Evolutionary conservation across 2,329 filamentous ascomycete genomes (phyloP).

Genomic region (Penicillium sp.): DNA sequence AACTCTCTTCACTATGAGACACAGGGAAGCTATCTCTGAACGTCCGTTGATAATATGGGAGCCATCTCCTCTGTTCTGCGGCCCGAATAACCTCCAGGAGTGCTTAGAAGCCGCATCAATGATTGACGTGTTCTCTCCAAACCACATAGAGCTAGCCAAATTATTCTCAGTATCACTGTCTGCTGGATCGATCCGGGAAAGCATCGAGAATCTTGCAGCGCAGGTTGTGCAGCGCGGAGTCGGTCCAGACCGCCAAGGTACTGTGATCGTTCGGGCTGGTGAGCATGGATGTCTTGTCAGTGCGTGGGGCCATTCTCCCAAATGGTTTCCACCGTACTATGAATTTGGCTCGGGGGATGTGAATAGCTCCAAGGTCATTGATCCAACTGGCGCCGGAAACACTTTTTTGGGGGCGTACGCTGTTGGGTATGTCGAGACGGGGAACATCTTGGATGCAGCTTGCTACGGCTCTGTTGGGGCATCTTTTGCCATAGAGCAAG

Average conservation of each 20-base stretch:
- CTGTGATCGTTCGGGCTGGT: constrained; percentile 31
- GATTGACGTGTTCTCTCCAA: constrained; percentile 39
- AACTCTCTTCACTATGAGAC: constrained; percentile 17
- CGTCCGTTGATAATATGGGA: constrained; percentile 26
- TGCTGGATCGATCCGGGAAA: background rate
- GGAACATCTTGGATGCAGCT: constrained; percentile 23
- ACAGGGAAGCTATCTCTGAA: constrained; percentile 5
- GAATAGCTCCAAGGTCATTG: constrained; percentile 21
- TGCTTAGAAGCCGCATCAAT: constrained; percentile 14
- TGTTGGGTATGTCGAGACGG: constrained; percentile 23
- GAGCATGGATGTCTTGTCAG: constrained; percentile 30
- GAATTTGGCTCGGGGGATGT: background rate
- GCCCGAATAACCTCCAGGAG: constrained; percentile 21
- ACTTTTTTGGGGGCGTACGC: constrained; percentile 36
- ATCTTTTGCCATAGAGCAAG: constrained; percentile 33
- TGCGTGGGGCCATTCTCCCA: constrained; percentile 2
- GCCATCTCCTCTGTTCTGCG: constrained; percentile 20
- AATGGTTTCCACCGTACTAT: constrained; percentile 34
- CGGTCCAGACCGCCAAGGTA: constrained; percentile 14
- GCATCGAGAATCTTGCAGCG: constrained; percentile 14
- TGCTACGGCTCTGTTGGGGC: constrained; percentile 34
- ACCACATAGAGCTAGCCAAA: constrained; percentile 36
- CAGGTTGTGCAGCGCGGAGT: constrained; percentile 13
- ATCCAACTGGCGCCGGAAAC: constrained; percentile 40
- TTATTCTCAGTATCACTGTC: constrained; percentile 15